Evolutionary conservation across 1,284 basidiomycete species (phyloP).

Genomic region (Apiotrichum gracile): DNA sequence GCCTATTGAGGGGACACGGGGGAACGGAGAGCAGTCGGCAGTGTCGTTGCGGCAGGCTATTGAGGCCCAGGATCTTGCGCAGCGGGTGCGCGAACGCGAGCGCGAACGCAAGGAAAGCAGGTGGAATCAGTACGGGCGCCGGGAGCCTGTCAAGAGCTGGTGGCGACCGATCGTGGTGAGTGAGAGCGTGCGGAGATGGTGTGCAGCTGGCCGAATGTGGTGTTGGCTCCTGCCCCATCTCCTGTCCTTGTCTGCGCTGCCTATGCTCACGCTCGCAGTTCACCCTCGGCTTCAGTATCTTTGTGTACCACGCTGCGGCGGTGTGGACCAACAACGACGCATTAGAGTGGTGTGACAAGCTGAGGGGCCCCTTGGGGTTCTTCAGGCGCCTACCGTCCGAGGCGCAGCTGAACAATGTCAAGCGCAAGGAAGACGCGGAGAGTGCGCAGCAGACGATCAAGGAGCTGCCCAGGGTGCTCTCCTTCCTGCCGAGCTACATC

Average conservation of each 20-base stretch:
- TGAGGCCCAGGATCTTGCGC: not conserved
- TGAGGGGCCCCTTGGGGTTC: no score
- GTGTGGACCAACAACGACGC: conserved; percentile 42
- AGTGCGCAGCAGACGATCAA: conserved; percentile 28
- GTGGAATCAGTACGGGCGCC: conserved; percentile 2
- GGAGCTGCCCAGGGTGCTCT: conserved; percentile 25
- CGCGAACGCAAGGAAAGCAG: not conserved
- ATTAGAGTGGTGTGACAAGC: conserved; percentile 29
- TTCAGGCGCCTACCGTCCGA: conserved; percentile 29
- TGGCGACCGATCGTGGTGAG: conserved; percentile 40
- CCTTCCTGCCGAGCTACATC: conserved; percentile 33
- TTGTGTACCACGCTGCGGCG: conserved; percentile 32
- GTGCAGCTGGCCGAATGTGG: no score
- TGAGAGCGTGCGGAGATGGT: no score
- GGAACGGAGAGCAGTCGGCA: not conserved
- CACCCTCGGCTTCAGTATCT: conserved; percentile 29
- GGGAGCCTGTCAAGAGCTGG: conserved; percentile 2
- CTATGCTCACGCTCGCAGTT: conserved; percentile 25
- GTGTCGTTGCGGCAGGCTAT: not conserved
- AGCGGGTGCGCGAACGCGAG: not conserved
- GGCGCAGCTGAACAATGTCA: conserved; percentile 34
- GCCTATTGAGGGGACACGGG: no score
- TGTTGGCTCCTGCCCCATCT: no score
- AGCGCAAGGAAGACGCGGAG: conserved; percentile 28
- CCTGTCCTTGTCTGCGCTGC: no score